Base-by-base conservation (phyloP, 1,284 basidiomycete species). In the Papiliotrema nemorosa region DNA sequence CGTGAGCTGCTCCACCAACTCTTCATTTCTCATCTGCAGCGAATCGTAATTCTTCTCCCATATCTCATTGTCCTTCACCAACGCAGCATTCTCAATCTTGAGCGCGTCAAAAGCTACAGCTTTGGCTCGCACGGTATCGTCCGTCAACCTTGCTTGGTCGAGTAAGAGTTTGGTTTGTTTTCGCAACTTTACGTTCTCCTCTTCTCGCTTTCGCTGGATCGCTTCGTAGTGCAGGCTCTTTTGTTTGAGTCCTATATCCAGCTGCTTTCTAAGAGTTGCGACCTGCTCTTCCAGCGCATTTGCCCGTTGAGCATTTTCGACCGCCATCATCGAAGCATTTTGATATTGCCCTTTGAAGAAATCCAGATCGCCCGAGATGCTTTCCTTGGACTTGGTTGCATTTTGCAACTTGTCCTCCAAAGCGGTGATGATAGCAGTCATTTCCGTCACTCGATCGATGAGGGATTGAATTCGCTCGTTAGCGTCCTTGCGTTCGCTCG, bases 181-280 rank as follows among this genome's bases (percentile, higher is more conserved):
- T 25, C 50, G 44, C 9, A 66, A 47, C 25, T 57, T 42, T 25
- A 25, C 31, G 9, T 47, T 45, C 20, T 64, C 59, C 0, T 44
- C 53, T 5, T 37, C 43, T 1, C 46, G 44, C 18, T 53, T 35
- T 5, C 53, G 27, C 14, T 54, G 25, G 16, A 62, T 45, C 2
- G 62, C 57, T 1, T 54, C 43, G 31, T 44, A 35, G 46, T 60
- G 56, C 12, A 72, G 44, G 9, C 63, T 54, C 10, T 62, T 57
- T 52, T 74, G 72, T 48, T 67, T 64, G 16, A 74, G 54, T 0
- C 72, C 72, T 14, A 60, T 9, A 0, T 34, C 47, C 7, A 74
- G 54, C 51, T 74, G 68, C 20, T 52, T 49, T 31, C 57, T 49
- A 9, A 71, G 55, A 14, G 34, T 53, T 20, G 36, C 37, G 14